A percentile compares a stretch with the other conserved stretches of the same genome.
These are phyloP conservation scores for Samsoniella hepiali DNA, from an alignment of 2,329 filamentous ascomycete species.

Conservation along the genomic window DNA sequence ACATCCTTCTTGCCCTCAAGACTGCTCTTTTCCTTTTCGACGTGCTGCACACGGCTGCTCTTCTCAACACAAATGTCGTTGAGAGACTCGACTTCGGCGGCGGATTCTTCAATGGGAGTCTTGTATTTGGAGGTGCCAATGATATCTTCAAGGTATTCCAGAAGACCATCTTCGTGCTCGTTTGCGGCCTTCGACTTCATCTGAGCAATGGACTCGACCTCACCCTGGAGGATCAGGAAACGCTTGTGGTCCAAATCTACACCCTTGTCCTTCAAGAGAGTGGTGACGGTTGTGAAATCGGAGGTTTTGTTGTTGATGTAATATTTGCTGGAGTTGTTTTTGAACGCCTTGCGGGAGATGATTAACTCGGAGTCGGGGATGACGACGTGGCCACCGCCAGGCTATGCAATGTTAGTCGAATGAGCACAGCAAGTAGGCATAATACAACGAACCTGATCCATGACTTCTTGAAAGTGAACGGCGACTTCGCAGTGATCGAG, in stretches of 20 bases:
- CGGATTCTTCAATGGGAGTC: constrained; percentile 90
- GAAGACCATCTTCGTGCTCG: constrained; percentile 91
- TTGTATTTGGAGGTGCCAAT: constrained; percentile 99
- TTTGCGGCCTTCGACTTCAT: constrained; percentile 97
- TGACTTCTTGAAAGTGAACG: constrained; percentile 93
- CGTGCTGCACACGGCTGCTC: constrained; percentile 90
- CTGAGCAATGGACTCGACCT: constrained; percentile 97
- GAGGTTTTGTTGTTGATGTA: constrained; percentile 90
- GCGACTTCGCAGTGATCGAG: constrained; percentile 92
- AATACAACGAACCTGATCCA: constrained; percentile 64
- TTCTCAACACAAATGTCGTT: constrained; percentile 97
- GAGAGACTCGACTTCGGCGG: constrained; percentile 81
- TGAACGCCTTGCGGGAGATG: constrained; percentile 90
- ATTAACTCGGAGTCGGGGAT: constrained; percentile 82
- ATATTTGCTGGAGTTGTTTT: constrained; percentile 97
- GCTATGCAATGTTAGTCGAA: constrained; percentile 41
- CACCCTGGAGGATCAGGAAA: constrained; percentile 93
- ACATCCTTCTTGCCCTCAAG: constrained; percentile 97
- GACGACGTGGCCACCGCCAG: constrained; percentile 69
- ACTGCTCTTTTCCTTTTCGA: constrained; percentile 92
- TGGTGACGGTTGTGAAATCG: constrained; percentile 89
- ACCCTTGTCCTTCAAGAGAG: constrained; percentile 78
- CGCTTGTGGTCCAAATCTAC: constrained; percentile 98
- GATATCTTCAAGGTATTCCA: constrained; percentile 97
- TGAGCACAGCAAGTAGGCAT: not conserved